A percentile compares a stretch with the other conserved stretches of the same genome.
Conservation (phyloP, 257 asterid genomes). For the Gynochthodes officinalis region DNA sequence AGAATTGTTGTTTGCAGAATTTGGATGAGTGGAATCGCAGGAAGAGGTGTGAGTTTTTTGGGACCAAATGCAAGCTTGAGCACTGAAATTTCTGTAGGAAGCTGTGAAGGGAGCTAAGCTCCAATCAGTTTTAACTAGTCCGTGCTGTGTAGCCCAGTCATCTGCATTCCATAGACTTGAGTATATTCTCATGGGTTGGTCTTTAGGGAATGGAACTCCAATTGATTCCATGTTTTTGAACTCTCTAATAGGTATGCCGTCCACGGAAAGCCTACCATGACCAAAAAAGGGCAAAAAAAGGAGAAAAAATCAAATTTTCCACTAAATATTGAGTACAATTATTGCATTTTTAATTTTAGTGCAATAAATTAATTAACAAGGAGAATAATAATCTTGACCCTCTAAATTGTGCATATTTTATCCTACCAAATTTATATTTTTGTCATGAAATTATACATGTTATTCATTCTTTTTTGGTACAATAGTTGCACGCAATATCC, state of each 20-base stretch:
- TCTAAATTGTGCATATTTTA: no score
- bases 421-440: no score
- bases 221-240: constrained; percentile 51
- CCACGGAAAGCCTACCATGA: constrained; percentile 50
- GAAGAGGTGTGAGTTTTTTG: constrained; percentile 35
- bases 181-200: constrained; percentile 72
- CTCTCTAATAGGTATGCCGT: constrained; percentile 57
- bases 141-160: constrained; percentile 82
- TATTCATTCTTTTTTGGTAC: no score
- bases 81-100: constrained; percentile 48
- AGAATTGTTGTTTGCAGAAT: not conserved
- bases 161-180: constrained; percentile 85
- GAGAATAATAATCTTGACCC: no score
- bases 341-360: no score
- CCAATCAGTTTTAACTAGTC: constrained; percentile 70
- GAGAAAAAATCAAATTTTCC: not conserved
- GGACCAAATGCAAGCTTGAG: constrained; percentile 63
- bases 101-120: constrained; percentile 68
- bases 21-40: constrained; percentile 27
- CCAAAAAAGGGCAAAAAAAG: no score
- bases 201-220: constrained; percentile 53
- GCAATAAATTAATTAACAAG: no score
- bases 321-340: not conserved
- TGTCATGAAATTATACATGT: no score
- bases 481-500: no score